Evolutionary conservation across 805 yeast species (phyloP), one percentile per base, ranked within the genome.

Genomic region (Wickerhamiella sorbophila): DNA sequence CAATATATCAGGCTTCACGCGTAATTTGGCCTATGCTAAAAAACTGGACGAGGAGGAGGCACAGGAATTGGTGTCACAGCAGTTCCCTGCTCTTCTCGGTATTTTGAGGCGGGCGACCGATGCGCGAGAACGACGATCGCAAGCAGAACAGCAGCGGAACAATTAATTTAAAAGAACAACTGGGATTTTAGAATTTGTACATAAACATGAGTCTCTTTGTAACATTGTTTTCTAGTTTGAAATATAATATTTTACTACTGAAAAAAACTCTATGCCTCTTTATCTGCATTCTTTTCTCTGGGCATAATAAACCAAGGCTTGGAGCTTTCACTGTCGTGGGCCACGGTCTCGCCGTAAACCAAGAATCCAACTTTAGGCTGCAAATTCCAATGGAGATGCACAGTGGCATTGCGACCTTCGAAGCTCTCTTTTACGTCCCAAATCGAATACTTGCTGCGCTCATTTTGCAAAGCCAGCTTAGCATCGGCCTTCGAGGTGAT

Each of bases 331-430:
- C 33, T 47, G 5, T 16, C 22, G 1, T 33, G 21, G 5, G 75
- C 69, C 6, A 24, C 12, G 6, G 29, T 24, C 41, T 71, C 69
- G 3, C 95, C 95, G 59, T 66, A 81, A 0, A 75, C 57, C 48
- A 88, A 62, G 0, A 85, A 75, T 10, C 98, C 98, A 5, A 88
- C 74, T 58, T 77, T 70, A 1, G 98, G 98, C 63, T 88, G 97
- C 36, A 88, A 70, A 57, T 87, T 87, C 88, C 95, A 88, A 48
- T 83, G 86, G 40, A 88, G 65, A 46, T 69, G 74, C 43, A 88
- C 65, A 3, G 63, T 66, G 17, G 94, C 84, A 18, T 78, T 72
- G 52, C 81, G 73, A 40, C 72, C 74, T 39, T 54, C 54, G 46
- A 64, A 71, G 18, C 70, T 61, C 41, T 72, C 71, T 52, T 76